Base-by-base conservation (phyloP, 768 basidiomycete species). In the Trametes punicea region DNA sequence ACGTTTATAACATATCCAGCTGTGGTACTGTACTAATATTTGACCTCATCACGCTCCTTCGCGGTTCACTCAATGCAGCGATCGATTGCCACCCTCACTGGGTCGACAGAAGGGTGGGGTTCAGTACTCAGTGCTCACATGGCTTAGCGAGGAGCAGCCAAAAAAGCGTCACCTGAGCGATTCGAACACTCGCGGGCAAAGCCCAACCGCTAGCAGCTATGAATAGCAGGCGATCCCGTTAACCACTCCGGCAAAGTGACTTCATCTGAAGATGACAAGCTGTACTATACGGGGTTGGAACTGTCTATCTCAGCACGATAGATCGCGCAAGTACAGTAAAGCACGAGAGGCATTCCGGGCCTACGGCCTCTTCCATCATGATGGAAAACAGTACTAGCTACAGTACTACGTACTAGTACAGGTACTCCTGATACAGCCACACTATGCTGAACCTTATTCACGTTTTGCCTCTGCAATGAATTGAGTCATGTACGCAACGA, bases 171-270 rank as follows among this genome's bases (percentile, higher is more conserved):
- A 78, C 79, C 78, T 80, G 76, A 71, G 78, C 77, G 78, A 80
- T 79, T 80, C 78, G 79, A 80, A 80, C 79, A 77, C 78, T 70
- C 77, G 78, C 78, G 78, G 72, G 75, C 78, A 80, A 78, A 79
- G 79, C 75, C 73, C 78, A 80, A 78, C 78, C 78, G 78, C 78
- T 80, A 55, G 45, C 62, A 66, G 60, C 62, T 58, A 64, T 21
- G 20, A 69, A 61, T 74, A 75, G 73, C 73, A 74, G 71, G 73
- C 73, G 72, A 75, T 71, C 72, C 73, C 73, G 73, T 88, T 90
- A 89, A 90, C 88, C 88, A 89, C 88, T 90, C 88, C 87, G 88
- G 87, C 87, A 90, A 90, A 88, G 88, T 88, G 85, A 87, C 85
- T 48, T 64, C 18, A 25, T 30, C 6, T 30, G n/a, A n/a, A n/a